A percentile compares a stretch with the other conserved stretches of the same genome.
phyloP scores from a whole-genome alignment of 257 asterid species.

The Schizonepeta tenuifolia region DNA sequence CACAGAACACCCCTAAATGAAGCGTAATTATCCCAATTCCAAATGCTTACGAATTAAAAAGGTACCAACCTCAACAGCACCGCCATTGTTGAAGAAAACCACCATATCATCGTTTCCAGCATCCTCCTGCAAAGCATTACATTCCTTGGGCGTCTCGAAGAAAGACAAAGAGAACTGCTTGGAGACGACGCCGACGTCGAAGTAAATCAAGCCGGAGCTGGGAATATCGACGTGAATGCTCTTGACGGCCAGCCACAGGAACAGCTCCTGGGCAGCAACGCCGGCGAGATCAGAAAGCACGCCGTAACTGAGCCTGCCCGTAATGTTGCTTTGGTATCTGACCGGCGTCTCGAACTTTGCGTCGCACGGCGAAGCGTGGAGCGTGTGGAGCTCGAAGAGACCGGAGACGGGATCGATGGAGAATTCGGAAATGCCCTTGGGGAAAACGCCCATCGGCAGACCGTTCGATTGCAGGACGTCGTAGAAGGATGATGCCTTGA shows the following conservation, averaged over 20 bases:
- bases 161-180: conserved; percentile 84
- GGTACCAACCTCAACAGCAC: conserved; percentile 49
- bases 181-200: conserved; percentile 76
- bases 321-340: conserved; percentile 59
- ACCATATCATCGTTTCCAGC: conserved; percentile 29
- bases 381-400: conserved; percentile 55
- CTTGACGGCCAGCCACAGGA: conserved; percentile 87
- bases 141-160: conserved; percentile 82
- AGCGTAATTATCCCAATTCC: conserved; percentile 10
- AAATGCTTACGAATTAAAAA: background rate
- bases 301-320: conserved; percentile 59
- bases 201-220: conserved; percentile 89
- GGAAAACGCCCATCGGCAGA: conserved; percentile 80
- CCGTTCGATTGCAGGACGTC: conserved; percentile 58
- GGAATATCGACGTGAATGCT: conserved; percentile 77
- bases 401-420: conserved; percentile 59
- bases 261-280: conserved; percentile 76
- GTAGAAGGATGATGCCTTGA: conserved; percentile 38
- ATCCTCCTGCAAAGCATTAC: conserved; percentile 40
- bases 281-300: conserved; percentile 63
- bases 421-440: conserved; percentile 62
- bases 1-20: background rate
- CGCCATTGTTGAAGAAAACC: conserved; percentile 29
- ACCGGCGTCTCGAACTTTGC: conserved; percentile 79
- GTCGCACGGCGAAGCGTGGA: conserved; percentile 64